Evolutionary conservation across 2,329 filamentous ascomycete genomes (phyloP), one percentile per base, ranked within the genome.

Genomic region (Calonectria pauciramosa): DNA sequence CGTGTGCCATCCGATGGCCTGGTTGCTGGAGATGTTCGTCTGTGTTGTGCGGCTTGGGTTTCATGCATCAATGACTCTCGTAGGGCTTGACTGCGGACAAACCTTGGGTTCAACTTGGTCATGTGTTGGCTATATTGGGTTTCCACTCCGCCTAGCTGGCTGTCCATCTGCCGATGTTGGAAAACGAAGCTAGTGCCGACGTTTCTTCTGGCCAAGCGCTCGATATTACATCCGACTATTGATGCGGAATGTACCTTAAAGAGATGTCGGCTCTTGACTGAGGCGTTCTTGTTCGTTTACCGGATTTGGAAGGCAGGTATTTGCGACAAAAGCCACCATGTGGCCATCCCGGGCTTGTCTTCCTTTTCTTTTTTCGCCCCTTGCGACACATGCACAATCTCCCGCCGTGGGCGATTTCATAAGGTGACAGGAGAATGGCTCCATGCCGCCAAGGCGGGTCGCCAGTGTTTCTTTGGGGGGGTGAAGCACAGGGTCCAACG

Each of bases 381-480:
- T 69, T 67, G 70, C 68, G 63, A 73, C 70, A 68, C 67, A 59
- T 36, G 47, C 49, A 63, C 65, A 73, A 74, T 75, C 71, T 73
- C 70, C 64, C 56, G 59, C 32, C 52, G 23, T 49, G 41, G n/a
- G 13, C 28, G 59, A 41, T 13, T 56, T 36, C 32, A 60, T 28
- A 71, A 79, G 59, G 73, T 78, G 72, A 70, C 70, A 76, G 65
- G 71, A 74, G 74, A 78, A 78, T 72, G 52, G 41, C 56, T 66
- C 68, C 73, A 76, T 70, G 68, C 75, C 64, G 79, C 78, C 78
- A 75, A 79, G 76, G 72, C 75, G 77, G 77, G 74, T 76, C 72
- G 73, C 73, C 72, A 52, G 60, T 72, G 65, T 60, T 66, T 70
- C 72, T 67, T 68, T 59, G 73, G 71, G 71, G 70, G 73, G 74